These are phyloP conservation scores for Fragilaria radians DNA, from an alignment of 108 stramenopile genomes.

Conservation along the genomic window DNA sequence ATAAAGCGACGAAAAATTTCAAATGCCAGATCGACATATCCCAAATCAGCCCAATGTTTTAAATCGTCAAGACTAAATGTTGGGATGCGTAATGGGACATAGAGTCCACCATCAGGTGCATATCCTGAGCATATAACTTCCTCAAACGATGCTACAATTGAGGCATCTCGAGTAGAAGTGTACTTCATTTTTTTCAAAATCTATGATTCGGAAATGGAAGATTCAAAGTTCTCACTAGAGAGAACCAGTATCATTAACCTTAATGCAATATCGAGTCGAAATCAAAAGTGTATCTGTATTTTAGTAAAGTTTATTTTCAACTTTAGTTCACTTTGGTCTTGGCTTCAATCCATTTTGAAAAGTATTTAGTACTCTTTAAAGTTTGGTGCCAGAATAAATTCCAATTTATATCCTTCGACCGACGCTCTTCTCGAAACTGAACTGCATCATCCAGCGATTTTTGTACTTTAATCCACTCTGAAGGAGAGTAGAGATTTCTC, in stretches of 20 bases:
- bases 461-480: conserved; percentile 12
- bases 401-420: conserved; percentile 30
- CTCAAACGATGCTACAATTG: conserved; percentile 51
- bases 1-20: conserved; percentile 59
- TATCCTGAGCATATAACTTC: conserved; percentile 74
- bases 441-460: conserved; percentile 14
- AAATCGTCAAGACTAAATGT: conserved; percentile 22
- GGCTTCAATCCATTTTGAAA: conserved; percentile 65
- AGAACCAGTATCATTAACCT: too few relatives aligned
- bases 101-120: conserved; percentile 83
- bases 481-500: conserved; percentile 9
- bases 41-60: conserved; percentile 41
- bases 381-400: conserved; percentile 57
- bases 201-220: too few relatives aligned
- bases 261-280: too few relatives aligned
- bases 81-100: conserved; percentile 70
- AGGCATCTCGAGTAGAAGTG: conserved; percentile 50
- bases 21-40: conserved; percentile 50
- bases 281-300: too few relatives aligned
- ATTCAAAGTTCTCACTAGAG: too few relatives aligned
- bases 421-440: conserved; percentile 12
- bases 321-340: too few relatives aligned
- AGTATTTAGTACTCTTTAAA: conserved; percentile 62
- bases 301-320: too few relatives aligned
- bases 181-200: too few relatives aligned